These are phyloP conservation scores for Pisolithus marmoratus DNA, from an alignment of 768 basidiomycete species.

Conservation along the genomic window DNA sequence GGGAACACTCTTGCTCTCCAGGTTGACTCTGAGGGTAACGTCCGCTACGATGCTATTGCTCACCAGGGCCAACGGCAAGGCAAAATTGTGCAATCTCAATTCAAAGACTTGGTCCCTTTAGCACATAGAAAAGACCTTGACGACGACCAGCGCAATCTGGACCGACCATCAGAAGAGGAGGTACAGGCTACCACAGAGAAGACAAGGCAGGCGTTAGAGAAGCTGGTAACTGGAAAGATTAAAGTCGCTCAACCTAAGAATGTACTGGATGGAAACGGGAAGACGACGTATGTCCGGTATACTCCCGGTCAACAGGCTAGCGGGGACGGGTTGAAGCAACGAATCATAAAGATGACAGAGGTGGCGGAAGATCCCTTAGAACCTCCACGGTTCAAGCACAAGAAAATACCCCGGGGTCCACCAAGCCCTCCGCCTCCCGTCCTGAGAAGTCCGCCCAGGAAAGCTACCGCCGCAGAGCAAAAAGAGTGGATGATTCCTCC, in stretches of 20 bases:
- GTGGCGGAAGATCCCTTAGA: conserved; percentile 97
- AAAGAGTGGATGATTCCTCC: conserved; percentile 99
- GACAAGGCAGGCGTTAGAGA: conserved; percentile 88
- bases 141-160: conserved; percentile 71
- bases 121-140: conserved; percentile 82
- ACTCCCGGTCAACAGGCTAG: conserved; percentile 89
- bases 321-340: conserved; percentile 67
- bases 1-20: conserved; percentile 95
- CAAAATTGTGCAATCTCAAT: conserved; percentile 87
- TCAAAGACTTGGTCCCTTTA: conserved; percentile 95
- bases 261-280: conserved; percentile 78
- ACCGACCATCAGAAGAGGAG: conserved; percentile 90
- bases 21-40: conserved; percentile 94
- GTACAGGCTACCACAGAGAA: conserved; percentile 87
- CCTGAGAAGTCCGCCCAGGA: conserved; percentile 89
- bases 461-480: conserved; percentile 94
- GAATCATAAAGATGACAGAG: conserved; percentile 99
- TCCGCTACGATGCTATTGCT: conserved; percentile 95
- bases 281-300: conserved; percentile 90
- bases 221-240: conserved; percentile 91
- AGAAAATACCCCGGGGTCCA: conserved; percentile 96
- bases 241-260: conserved; percentile 98
- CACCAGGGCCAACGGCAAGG: conserved; percentile 88
- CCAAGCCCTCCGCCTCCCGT: conserved; percentile 96
- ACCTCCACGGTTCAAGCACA: conserved; percentile 96